Conservation (phyloP, 208 protist species). For the Crithidia thermophila region DNA sequence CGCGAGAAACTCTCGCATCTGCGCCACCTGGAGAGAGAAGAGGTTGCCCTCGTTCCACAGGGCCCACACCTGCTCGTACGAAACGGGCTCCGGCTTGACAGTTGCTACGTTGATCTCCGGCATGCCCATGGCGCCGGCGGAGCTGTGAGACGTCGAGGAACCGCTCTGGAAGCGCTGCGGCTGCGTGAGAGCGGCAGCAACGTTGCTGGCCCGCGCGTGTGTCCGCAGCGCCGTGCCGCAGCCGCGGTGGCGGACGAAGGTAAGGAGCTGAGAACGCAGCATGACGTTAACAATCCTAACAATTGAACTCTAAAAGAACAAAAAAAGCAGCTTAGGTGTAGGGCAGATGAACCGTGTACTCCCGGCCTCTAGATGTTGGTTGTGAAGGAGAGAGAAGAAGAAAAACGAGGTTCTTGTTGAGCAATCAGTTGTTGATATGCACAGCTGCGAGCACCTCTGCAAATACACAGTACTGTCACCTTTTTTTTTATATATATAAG, state of each 20-base stretch:
- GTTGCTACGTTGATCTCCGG: conserved; percentile 3
- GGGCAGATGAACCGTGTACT: no score
- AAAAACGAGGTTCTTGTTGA: background rate
- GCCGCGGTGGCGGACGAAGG: background rate
- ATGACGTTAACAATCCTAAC: background rate
- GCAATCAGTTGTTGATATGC: background rate
- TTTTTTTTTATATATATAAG: background rate
- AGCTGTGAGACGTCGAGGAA: background rate
- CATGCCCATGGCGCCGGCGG: background rate
- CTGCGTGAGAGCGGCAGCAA: background rate
- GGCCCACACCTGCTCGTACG: conserved; percentile 75
- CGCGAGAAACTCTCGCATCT: conserved; percentile 81
- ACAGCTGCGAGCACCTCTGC: background rate
- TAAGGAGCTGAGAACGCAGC: conserved; percentile 7
- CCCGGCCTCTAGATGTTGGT: no score
- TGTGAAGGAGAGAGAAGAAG: background rate
- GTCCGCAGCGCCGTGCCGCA: background rate
- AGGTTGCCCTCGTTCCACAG: conserved; percentile 94
- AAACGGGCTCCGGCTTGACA: conserved; percentile 22
- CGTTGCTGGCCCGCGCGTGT: no score
- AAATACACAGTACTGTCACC: background rate
- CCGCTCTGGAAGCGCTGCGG: conserved; percentile 23
- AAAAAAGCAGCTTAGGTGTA: no score
- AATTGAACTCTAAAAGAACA: no score
- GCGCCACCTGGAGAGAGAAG: conserved; percentile 82